Base-by-base conservation (phyloP, 306 rosid species). In the Fagus sylvatica region DNA sequence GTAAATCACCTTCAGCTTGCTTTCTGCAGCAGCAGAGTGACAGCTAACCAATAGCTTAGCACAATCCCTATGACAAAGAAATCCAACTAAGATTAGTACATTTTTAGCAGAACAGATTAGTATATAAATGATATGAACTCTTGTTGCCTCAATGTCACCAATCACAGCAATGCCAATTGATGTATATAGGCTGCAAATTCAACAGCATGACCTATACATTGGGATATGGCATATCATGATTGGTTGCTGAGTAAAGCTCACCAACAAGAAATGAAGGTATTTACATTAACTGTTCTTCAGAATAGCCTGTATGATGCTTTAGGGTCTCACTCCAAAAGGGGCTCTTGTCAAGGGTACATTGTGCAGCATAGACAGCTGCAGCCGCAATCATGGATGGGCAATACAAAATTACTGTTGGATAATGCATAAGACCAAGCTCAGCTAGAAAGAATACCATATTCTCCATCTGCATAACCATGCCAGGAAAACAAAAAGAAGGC, bases 351-450 rank as follows among this genome's bases (percentile, higher is more conserved):
- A 90, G 90, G 40, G 85, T 71, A 13, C 86, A 48, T 17, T 83
- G 71, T 2, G 92, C 87, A 49, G 84, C 85, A 64, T 80, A 88
- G 49, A 88, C 87, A 1, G 92, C 90, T 0, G 89, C 77, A 1
- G 94, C 91, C 16, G 90, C 92, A 9, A 84, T 79, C 81, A 70
- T 42, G 13, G 94, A 88, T 39, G 94, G 87, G 59, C 82, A 19
- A 72, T 75, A 76, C 49, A 49, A 46, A 30, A 69, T 69, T 7
- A 66, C 55, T 1, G 75, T 66, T 22, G 75, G 54, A 68, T 86
- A 86, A 73, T 85, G 74, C 80, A 81, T 53, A 17, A 86, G 76
- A 54, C 91, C 78, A 56, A 88, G 83, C 70, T 86, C 88, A 13
- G 91, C 92, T 2, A 90, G 66, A 80, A 83, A 88, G 69, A 81